A percentile compares a stretch with the other conserved stretches of the same genome.
Conservation (phyloP, 306 rosid species). For the Quillaja saponaria region DNA sequence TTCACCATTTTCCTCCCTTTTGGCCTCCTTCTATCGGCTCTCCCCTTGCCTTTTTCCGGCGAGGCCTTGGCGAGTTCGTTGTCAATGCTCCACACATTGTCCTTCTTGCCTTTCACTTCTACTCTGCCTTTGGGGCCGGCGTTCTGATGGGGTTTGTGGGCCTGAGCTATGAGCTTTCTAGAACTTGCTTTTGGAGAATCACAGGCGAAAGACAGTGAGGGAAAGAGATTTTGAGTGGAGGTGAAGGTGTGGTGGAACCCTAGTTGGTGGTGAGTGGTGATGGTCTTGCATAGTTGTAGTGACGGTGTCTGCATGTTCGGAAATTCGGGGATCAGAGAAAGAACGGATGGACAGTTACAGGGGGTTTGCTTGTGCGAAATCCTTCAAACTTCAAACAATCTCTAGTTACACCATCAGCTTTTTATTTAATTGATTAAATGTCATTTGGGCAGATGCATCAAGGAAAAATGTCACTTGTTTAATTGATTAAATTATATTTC, state of each 20-base stretch:
- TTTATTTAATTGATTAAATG: no score
- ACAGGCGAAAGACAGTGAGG: slow-evolving; percentile 36
- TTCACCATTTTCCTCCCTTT: slow-evolving; percentile 44
- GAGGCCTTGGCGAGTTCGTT: slow-evolving; percentile 53
- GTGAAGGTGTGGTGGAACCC: slow-evolving; percentile 43
- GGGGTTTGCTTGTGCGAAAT: no score
- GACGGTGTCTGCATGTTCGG: slow-evolving; percentile 50
- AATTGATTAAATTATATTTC: no score
- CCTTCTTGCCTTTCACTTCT: slow-evolving; percentile 61
- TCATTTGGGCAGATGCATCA: no score
- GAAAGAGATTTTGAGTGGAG: slow-evolving; percentile 37
- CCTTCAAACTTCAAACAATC: no score
- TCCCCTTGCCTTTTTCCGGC: slow-evolving; percentile 38
- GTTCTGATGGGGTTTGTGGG: slow-evolving; percentile 38
- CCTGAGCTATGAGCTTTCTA: slow-evolving; percentile 36
- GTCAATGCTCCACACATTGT: slow-evolving; percentile 88
- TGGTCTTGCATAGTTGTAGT: slow-evolving; percentile 30
- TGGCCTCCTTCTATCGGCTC: slow-evolving; percentile 33
- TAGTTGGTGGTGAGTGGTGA: slow-evolving; percentile 24
- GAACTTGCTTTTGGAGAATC: slow-evolving; percentile 39
- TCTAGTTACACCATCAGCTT: no score
- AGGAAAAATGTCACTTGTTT: no score
- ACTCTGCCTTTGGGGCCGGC: slow-evolving; percentile 25
- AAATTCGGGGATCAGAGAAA: neutral
- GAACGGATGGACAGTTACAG: no score